Conservation (phyloP, 2,329 filamentous ascomycete species). For the Harringtonia aguacate region DNA sequence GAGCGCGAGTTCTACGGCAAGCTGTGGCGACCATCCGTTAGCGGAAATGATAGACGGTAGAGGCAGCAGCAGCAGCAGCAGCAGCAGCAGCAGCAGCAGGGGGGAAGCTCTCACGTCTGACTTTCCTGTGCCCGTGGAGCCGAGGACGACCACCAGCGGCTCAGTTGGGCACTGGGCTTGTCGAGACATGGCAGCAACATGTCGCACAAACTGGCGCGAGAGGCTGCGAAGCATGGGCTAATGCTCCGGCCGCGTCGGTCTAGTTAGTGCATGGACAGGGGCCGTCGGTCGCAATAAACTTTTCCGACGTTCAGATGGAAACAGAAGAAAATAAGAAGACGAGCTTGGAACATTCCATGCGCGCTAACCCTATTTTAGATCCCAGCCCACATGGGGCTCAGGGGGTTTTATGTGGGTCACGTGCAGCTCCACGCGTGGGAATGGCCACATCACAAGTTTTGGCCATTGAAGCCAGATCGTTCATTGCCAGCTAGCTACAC, state of each 20-base stretch:
- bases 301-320: no score
- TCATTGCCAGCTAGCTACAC: slow-evolving; percentile 5
- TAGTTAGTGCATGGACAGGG: background rate
- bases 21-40: slow-evolving; percentile 43
- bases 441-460: slow-evolving; percentile 17
- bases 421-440: slow-evolving; percentile 10
- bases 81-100: no score
- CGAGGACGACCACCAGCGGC: slow-evolving; percentile 72
- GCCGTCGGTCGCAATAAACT: no score
- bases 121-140: slow-evolving; percentile 88
- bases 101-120: slow-evolving; percentile 54
- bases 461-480: slow-evolving; percentile 20
- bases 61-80: no score
- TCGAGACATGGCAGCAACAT: slow-evolving; percentile 24
- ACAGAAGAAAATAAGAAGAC: no score
- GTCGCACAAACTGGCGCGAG: slow-evolving; percentile 5
- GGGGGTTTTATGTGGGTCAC: slow-evolving; percentile 5
- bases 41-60: no score
- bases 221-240: slow-evolving; percentile 1
- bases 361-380: background rate
- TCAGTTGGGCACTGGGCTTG: slow-evolving; percentile 23
- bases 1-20: slow-evolving; percentile 78
- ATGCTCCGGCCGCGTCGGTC: no score
- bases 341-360: no score
- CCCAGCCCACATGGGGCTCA: background rate